These are phyloP conservation scores for Phytopythium helicoides DNA, from an alignment of 352 stramenopile species.

Conservation along the genomic window DNA sequence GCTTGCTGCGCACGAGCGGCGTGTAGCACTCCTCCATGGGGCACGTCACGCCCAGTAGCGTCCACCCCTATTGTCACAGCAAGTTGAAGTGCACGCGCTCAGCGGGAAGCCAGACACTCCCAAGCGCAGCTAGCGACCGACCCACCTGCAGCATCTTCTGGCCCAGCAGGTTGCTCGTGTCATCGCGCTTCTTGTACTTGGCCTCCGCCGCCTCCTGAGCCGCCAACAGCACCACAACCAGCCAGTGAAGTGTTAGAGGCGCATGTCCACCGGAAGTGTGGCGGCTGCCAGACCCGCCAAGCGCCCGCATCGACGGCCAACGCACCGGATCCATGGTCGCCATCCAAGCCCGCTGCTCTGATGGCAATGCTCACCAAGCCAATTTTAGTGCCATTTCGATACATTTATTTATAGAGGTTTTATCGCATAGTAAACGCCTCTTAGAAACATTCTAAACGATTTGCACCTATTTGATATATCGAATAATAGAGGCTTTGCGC, in stretches of 20 bases:
- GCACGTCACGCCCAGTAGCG: slow-evolving; percentile 66
- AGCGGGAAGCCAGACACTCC: background rate
- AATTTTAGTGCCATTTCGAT: too few relatives aligned
- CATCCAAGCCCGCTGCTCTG: background rate
- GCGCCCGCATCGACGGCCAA: background rate
- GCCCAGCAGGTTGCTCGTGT: slow-evolving; percentile 68
- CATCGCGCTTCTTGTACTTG: slow-evolving; percentile 68
- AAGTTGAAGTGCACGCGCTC: background rate
- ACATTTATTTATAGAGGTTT: too few relatives aligned
- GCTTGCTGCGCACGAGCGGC: slow-evolving; percentile 74
- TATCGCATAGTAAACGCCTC: too few relatives aligned
- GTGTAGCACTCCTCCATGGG: slow-evolving; percentile 71
- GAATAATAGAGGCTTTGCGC: too few relatives aligned
- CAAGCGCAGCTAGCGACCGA: background rate
- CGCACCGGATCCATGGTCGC: slow-evolving; percentile 9
- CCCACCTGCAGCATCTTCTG: slow-evolving; percentile 80
- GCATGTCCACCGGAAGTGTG: background rate
- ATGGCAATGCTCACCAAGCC: too few relatives aligned
- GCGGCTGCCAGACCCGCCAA: background rate
- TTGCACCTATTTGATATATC: background rate
- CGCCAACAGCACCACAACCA: slow-evolving; percentile 1
- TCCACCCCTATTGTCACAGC: slow-evolving; percentile 63
- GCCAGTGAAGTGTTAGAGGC: background rate
- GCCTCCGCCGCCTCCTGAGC: slow-evolving; percentile 12
- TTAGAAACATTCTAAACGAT: background rate